These are phyloP conservation scores for Leptographium procerum DNA, from an alignment of 2,329 filamentous ascomycete genomes.

Conservation along the genomic window DNA sequence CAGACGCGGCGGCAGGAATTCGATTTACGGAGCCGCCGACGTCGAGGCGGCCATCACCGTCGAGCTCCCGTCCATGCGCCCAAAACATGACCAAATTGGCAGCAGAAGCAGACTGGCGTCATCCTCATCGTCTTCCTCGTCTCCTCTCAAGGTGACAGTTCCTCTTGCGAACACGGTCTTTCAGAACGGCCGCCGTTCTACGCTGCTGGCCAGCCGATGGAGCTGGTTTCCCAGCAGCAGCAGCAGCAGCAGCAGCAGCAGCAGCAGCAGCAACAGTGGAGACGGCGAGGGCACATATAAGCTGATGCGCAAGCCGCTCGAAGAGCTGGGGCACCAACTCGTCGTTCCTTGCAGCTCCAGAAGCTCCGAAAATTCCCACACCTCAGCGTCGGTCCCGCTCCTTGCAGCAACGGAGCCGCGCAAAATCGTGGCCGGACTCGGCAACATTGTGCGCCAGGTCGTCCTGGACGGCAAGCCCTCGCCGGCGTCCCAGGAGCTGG, in stretches of 20 bases:
- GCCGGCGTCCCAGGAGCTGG: slow-evolving; percentile 62
- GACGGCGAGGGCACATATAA: neutral
- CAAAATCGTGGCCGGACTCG: slow-evolving; percentile 53
- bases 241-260: too few species aligned
- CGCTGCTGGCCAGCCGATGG: slow-evolving; percentile 38
- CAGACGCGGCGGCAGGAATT: neutral
- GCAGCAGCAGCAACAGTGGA: too few species aligned
- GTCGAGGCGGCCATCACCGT: slow-evolving; percentile 31
- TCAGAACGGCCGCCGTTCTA: slow-evolving; percentile 53
- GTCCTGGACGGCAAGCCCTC: slow-evolving; percentile 31
- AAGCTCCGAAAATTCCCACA: neutral
- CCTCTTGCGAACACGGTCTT: slow-evolving; percentile 73
- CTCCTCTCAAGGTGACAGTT: slow-evolving; percentile 32
- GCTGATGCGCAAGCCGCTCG: neutral
- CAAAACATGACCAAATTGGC: slow-evolving; percentile 26
- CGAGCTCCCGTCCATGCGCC: slow-evolving; percentile 23
- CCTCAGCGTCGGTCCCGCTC: slow-evolving; percentile 29
- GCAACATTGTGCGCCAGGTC: slow-evolving; percentile 65
- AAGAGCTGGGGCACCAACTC: slow-evolving; percentile 19
- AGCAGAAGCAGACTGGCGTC: too few species aligned
- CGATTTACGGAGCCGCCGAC: neutral
- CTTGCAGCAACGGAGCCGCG: slow-evolving; percentile 53
- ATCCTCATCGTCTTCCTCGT: slow-evolving; percentile 12
- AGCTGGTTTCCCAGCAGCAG: neutral
- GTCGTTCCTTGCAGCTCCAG: slow-evolving; percentile 3